Evolutionary conservation across 305 asterid species (phyloP).

Genomic region (Rubia balearica): DNA sequence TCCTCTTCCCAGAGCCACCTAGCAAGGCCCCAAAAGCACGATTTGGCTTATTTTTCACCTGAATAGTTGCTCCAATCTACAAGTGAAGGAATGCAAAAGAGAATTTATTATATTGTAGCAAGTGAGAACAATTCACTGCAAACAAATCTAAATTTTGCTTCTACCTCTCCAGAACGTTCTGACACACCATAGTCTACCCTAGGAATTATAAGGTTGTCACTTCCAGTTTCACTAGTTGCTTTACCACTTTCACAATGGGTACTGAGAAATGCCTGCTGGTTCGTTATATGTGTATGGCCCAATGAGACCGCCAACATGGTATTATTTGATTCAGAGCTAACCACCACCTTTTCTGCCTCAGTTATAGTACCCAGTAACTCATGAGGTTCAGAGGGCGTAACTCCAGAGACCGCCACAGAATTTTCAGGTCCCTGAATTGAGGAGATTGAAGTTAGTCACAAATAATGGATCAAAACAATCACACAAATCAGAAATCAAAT

Average conservation of each 20-base stretch:
- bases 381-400: constrained; percentile 37
- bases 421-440: constrained; percentile 44
- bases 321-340: constrained; percentile 23
- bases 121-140: neutral
- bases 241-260: constrained; percentile 22
- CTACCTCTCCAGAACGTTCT: constrained; percentile 20
- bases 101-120: constrained; percentile 2
- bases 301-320: constrained; percentile 17
- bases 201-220: constrained; percentile 8
- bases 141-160: neutral
- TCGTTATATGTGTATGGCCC: constrained; percentile 14
- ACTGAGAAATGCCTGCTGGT: constrained; percentile 16
- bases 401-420: constrained; percentile 33
- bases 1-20: constrained; percentile 67
- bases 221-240: constrained; percentile 20
- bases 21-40: constrained; percentile 80
- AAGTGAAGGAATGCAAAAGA: constrained; percentile 7
- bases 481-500: neutral
- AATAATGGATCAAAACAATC: neutral
- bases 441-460: constrained; percentile 12
- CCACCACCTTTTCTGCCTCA: constrained; percentile 24
- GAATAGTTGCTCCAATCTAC: constrained; percentile 65
- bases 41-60: constrained; percentile 67
- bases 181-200: neutral
- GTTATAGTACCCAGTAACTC: constrained; percentile 26